A percentile compares a stretch with the other conserved stretches of the same genome.
Evolutionary conservation across 2,329 filamentous ascomycete species (phyloP).

Genomic region (Aspergillus sclerotialis): DNA sequence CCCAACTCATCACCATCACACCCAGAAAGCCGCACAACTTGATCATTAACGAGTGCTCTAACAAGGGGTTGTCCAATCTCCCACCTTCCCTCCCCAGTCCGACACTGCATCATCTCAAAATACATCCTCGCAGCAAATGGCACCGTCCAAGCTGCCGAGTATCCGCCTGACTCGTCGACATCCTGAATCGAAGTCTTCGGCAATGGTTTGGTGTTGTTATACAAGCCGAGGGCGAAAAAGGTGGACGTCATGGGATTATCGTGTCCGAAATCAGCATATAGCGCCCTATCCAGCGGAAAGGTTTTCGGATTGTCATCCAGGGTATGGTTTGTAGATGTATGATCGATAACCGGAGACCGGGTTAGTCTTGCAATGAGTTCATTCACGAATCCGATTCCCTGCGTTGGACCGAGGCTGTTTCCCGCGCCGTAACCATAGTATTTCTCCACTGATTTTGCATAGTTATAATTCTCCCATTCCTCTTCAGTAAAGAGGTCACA

Average conservation of each 20-base stretch:
- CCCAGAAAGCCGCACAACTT: constrained; percentile 63
- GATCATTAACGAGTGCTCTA: constrained; percentile 74
- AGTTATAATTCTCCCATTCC: constrained; percentile 76
- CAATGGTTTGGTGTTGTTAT: constrained; percentile 56
- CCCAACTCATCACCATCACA: constrained; percentile 66
- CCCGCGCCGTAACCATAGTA: constrained; percentile 77
- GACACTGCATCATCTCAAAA: constrained; percentile 78
- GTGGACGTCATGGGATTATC: constrained; percentile 80
- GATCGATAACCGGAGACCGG: constrained; percentile 58
- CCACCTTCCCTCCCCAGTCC: constrained; percentile 28
- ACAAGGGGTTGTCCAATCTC: constrained; percentile 78
- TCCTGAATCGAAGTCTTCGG: constrained; percentile 44
- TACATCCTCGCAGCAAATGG: constrained; percentile 77
- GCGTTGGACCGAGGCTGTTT: constrained; percentile 71
- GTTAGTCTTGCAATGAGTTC: constrained; percentile 81
- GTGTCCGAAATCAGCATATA: constrained; percentile 89
- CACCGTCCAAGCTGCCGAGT: constrained; percentile 69
- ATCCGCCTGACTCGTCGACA: constrained; percentile 55
- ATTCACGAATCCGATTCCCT: constrained; percentile 81
- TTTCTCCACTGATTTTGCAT: constrained; percentile 71
- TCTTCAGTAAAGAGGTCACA: constrained; percentile 65
- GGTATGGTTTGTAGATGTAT: constrained; percentile 70
- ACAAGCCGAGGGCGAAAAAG: constrained; percentile 70
- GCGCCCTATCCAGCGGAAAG: constrained; percentile 61
- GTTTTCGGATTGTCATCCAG: constrained; percentile 60